Conservation (phyloP, 306 rosid genomes). For the Trifolium repens region DNA sequence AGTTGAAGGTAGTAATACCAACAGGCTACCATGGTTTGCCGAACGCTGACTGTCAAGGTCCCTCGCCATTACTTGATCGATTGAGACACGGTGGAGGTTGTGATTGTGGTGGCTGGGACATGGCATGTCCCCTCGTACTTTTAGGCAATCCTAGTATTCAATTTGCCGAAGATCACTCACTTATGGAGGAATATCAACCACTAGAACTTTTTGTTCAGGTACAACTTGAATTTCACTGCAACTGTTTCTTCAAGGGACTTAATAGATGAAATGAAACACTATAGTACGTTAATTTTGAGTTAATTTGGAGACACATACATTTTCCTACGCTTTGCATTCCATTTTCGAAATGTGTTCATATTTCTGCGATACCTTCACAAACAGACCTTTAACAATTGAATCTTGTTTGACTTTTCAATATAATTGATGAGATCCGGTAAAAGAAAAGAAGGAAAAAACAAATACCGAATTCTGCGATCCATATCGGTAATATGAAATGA, state of each 20-base stretch:
- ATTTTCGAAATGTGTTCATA: neutral
- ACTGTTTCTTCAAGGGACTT: constrained; percentile 35
- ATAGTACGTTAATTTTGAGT: constrained; percentile 6
- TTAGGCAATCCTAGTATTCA: constrained; percentile 71
- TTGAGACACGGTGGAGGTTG: constrained; percentile 92
- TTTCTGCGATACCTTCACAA: neutral
- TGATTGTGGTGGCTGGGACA: constrained; percentile 99
- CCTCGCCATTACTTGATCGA: constrained; percentile 80
- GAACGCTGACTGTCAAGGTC: constrained; percentile 60
- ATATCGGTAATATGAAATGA: neutral
- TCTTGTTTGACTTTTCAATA: neutral
- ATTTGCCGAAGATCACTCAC: constrained; percentile 53
- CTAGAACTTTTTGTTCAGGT: constrained; percentile 86
- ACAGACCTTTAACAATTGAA: no score
- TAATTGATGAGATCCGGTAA: neutral
- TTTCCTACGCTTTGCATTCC: neutral
- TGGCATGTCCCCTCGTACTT: constrained; percentile 87
- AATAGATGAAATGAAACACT: constrained; percentile 1
- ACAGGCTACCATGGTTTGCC: constrained; percentile 85
- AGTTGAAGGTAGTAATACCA: constrained; percentile 77
- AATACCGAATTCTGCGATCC: neutral
- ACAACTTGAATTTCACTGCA: constrained; percentile 38
- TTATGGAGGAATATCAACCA: constrained; percentile 58
- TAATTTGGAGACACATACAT: constrained; percentile 4
- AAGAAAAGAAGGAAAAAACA: neutral